A percentile compares a stretch with the other conserved stretches of the same genome.
Evolutionary conservation across 2,329 filamentous ascomycete species (phyloP).

Genomic region (Stagonosporopsis vannaccii): DNA sequence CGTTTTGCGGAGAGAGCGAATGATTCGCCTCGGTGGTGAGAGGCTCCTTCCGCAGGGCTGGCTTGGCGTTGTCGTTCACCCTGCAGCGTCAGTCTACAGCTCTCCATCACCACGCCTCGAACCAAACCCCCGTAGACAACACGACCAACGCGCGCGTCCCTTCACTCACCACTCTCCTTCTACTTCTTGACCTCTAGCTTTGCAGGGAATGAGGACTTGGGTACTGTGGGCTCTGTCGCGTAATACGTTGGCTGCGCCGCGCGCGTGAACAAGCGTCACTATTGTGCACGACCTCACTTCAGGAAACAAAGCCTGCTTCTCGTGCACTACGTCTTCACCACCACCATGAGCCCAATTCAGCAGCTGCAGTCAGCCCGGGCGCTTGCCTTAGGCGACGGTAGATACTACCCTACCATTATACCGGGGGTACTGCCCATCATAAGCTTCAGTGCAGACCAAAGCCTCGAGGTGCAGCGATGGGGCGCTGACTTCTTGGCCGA

Average conservation of each 20-base stretch:
- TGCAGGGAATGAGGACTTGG: conserved; percentile 40
- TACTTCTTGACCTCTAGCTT: conserved; percentile 26
- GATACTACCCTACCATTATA: conserved; percentile 90
- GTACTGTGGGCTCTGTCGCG: conserved; percentile 41
- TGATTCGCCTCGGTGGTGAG: conserved; percentile 31
- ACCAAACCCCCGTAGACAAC: conserved; percentile 26
- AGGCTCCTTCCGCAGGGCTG: conserved; percentile 22
- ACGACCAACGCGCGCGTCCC: conserved; percentile 24
- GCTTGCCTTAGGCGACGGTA: conserved; percentile 84
- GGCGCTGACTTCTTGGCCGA: conserved; percentile 95
- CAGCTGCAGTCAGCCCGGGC: conserved; percentile 91
- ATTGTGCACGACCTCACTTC: conserved; percentile 23
- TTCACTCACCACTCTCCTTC: conserved; percentile 37
- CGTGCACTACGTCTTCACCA: conserved; percentile 28
- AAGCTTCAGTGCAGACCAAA: conserved; percentile 68
- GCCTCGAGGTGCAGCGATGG: conserved; percentile 88
- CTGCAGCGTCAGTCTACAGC: conserved; percentile 14
- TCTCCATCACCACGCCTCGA: conserved; percentile 6
- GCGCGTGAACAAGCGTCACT: conserved; percentile 41
- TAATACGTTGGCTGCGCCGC: conserved; percentile 38
- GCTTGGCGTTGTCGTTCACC: conserved; percentile 14
- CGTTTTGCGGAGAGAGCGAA: conserved; percentile 27
- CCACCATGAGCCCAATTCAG: conserved; percentile 59
- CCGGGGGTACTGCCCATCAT: conserved; percentile 93
- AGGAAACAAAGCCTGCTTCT: conserved; percentile 36